phyloP scores from a whole-genome alignment of 106 monocot species.

The Posidonia australis region DNA sequence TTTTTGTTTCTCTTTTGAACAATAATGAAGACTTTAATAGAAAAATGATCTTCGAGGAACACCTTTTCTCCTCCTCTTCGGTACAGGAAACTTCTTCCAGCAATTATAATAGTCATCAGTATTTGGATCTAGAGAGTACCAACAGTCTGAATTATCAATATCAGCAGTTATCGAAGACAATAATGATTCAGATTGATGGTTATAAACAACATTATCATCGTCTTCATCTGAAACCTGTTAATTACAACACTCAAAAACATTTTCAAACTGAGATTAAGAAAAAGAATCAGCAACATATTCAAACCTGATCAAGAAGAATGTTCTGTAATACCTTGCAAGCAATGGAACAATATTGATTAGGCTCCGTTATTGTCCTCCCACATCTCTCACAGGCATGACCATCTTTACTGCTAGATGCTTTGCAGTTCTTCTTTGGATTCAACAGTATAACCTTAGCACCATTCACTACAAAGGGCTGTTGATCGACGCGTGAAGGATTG shows the following conservation, averaged over 20 bases:
- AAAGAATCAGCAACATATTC: neutral
- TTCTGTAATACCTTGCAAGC: constrained; percentile 39
- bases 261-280: neutral
- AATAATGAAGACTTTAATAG: neutral
- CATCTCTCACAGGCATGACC: constrained; percentile 21
- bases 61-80: constrained; percentile 11
- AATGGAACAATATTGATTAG: constrained; percentile 44
- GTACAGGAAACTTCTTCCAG: neutral
- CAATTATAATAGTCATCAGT: neutral
- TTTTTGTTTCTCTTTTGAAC: neutral
- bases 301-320: neutral
- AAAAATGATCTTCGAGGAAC: constrained; percentile 4
- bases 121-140: neutral
- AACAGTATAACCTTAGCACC: constrained; percentile 40
- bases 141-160: neutral
- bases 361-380: constrained; percentile 22
- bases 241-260: neutral
- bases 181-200: neutral
- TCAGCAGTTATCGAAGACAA: neutral
- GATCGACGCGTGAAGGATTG: neutral
- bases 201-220: neutral
- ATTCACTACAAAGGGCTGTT: constrained; percentile 40
- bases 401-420: neutral
- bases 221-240: neutral
- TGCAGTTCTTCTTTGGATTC: constrained; percentile 29